Evolutionary conservation across 352 stramenopile species (phyloP), one percentile per base, ranked within the genome.

Genomic region (Pythium monospermum): DNA sequence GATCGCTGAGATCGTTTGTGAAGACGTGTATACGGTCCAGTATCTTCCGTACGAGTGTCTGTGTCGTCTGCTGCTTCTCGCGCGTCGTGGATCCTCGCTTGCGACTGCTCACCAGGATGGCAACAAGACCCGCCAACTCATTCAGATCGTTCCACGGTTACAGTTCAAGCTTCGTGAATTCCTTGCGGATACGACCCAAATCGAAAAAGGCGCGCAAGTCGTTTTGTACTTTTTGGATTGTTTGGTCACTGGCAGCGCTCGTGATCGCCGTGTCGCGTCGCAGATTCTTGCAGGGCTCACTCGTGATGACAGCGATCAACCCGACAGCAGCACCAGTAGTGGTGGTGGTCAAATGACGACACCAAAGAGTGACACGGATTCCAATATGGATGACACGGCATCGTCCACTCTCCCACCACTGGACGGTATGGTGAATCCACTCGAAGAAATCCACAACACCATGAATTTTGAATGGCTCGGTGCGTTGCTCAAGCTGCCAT

Each of bases 1-100:
- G 83, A 94, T 94, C 50, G 81, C 79, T 13, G 83, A 94, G 30
- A 91, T 94, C 42, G 83, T 94, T 3, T 92, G 83, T 36, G 83
- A 91, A 49, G 83, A 94, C 49, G 76, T 85, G 23, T 68, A 87
- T 8, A 94, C 83, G 0, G 66, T 91, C 13, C 71, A 88, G 53
- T 92, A 94, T 38, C 66, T 94, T 0, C 83, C 83, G 4, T 72
- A 84, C 30, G 68, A 72, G 2, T 94, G 81, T 38, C 64, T 92
- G 8, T 92, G 83, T 31, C 73, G 90, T n/a, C 52, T 94, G 12
- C 52, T 94, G 8, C 52, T 94, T 27, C 64, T 92, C 2, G 77
- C 83, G 10, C 54, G 76, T 28, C 66, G 69, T 2, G 64, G 39
- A 27, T 23, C 18, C 16, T 21, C 4, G 7, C 38, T 28, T 19